These are phyloP conservation scores for Aspergillus leporis DNA, from an alignment of 495 filamentous ascomycete species.

Conservation along the genomic window DNA sequence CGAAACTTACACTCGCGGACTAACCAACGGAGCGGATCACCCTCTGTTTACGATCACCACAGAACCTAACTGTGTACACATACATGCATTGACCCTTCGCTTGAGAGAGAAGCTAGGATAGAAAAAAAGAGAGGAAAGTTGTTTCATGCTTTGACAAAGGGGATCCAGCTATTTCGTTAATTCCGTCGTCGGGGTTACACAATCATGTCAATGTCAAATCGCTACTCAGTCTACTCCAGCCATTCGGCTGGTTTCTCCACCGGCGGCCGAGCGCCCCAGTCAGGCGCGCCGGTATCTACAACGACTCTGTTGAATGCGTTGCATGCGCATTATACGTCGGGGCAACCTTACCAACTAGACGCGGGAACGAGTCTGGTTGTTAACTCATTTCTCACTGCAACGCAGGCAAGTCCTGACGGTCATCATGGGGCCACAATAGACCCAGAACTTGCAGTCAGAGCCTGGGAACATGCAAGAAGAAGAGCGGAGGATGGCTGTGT, in stretches of 20 bases:
- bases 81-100: neutral
- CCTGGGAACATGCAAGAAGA: conserved; percentile 95
- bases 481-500: conserved; percentile 96
- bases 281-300: conserved; percentile 81
- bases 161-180: neutral
- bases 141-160: neutral
- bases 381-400: conserved; percentile 88
- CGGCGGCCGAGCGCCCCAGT: conserved; percentile 60
- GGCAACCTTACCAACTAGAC: conserved; percentile 79
- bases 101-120: neutral
- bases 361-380: conserved; percentile 91
- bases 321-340: conserved; percentile 83
- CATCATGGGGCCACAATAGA: conserved; percentile 77
- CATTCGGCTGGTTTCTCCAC: conserved; percentile 59
- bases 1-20: neutral
- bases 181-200: conserved; percentile 7
- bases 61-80: neutral
- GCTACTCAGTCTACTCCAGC: conserved; percentile 85
- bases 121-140: neutral
- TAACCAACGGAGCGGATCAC: neutral
- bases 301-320: conserved; percentile 89
- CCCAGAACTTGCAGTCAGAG: conserved; percentile 71
- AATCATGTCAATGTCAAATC: conserved; percentile 78
- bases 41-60: neutral
- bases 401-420: conserved; percentile 63